Percentiles rank a stretch among this genome's conserved stretches.
phyloP scores from a whole-genome alignment of 179 eudicot species.

The Silene coronaria region DNA sequence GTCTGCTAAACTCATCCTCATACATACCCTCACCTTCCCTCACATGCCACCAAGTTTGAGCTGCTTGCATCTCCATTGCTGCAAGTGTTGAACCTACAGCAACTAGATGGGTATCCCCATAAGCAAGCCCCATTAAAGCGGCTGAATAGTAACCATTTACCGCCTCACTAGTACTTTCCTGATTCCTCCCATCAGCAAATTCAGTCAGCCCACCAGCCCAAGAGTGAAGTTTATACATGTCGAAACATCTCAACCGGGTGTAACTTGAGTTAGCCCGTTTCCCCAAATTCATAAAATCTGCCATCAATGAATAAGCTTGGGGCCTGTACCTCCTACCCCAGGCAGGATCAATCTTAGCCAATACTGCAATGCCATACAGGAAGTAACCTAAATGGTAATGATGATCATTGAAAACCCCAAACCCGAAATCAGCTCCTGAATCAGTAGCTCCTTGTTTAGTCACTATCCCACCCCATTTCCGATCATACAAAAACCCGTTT shows the following conservation, averaged over 20 bases:
- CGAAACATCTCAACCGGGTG: constrained; percentile 68
- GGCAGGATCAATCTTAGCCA: constrained; percentile 76
- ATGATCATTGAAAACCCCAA: constrained; percentile 83
- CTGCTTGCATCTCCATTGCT: constrained; percentile 69
- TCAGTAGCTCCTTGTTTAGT: constrained; percentile 62
- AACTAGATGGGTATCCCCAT: constrained; percentile 71
- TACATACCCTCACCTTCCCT: constrained; percentile 54
- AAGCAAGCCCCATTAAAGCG: constrained; percentile 78
- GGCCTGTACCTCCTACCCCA: constrained; percentile 77
- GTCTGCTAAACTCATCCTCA: constrained; percentile 50
- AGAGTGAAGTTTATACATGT: constrained; percentile 76
- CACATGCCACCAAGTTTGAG: constrained; percentile 88
- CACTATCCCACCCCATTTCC: constrained; percentile 78
- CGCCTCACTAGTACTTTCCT: constrained; percentile 89
- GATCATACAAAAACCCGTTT: constrained; percentile 71
- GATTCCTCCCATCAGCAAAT: constrained; percentile 77
- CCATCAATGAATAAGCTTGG: constrained; percentile 76
- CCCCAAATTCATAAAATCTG: constrained; percentile 71
- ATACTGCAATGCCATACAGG: constrained; percentile 67
- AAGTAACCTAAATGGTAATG: constrained; percentile 79
- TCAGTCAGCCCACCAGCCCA: constrained; percentile 88
- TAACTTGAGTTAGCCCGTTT: constrained; percentile 37
- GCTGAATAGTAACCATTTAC: constrained; percentile 83
- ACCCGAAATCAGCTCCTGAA: constrained; percentile 77
- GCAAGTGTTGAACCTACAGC: constrained; percentile 55